These are phyloP conservation scores for Pythium volutum DNA, from an alignment of 352 stramenopile genomes.

Conservation along the genomic window DNA sequence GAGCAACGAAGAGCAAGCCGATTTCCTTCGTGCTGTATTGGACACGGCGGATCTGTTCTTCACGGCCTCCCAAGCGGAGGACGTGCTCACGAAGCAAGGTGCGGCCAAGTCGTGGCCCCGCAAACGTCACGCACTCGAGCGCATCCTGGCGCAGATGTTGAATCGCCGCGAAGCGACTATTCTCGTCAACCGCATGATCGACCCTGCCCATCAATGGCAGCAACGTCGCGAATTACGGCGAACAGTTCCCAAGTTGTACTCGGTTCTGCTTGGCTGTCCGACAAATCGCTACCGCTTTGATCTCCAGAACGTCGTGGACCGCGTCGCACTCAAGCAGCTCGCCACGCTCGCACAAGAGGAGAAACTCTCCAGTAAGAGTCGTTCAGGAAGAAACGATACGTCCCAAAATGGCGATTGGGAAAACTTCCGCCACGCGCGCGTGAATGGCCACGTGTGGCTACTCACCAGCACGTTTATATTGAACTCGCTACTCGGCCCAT, in stretches of 20 bases:
- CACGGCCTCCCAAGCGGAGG: conserved; percentile 58
- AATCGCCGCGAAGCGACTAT: conserved; percentile 47
- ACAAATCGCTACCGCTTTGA: conserved; percentile 72
- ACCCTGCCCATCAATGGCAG: conserved; percentile 43
- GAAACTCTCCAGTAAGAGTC: conserved; percentile 61
- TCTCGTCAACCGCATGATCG: conserved; percentile 41
- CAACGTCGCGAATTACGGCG: conserved; percentile 54
- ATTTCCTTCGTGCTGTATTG: conserved; percentile 57
- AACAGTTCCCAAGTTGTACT: conserved; percentile 58
- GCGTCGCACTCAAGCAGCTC: conserved; percentile 50
- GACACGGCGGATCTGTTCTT: conserved; percentile 64
- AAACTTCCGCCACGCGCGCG: conserved; percentile 82
- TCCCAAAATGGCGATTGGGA: conserved; percentile 88
- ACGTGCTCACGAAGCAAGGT: conserved; percentile 51
- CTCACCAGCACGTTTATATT: conserved; percentile 76
- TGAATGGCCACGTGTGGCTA: conserved; percentile 55
- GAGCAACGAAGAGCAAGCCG: conserved; percentile 45
- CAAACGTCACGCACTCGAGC: conserved; percentile 31
- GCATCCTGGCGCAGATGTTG: conserved; percentile 64
- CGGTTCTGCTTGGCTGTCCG: conserved; percentile 57
- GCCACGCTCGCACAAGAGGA: conserved; percentile 70
- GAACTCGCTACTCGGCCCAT: conserved; percentile 48
- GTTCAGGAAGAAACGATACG: conserved; percentile 51
- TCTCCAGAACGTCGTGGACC: conserved; percentile 36
- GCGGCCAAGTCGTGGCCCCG: conserved; percentile 30